These are phyloP conservation scores for Pisolithus microcarpus DNA, from an alignment of 768 basidiomycete genomes.

Conservation along the genomic window DNA sequence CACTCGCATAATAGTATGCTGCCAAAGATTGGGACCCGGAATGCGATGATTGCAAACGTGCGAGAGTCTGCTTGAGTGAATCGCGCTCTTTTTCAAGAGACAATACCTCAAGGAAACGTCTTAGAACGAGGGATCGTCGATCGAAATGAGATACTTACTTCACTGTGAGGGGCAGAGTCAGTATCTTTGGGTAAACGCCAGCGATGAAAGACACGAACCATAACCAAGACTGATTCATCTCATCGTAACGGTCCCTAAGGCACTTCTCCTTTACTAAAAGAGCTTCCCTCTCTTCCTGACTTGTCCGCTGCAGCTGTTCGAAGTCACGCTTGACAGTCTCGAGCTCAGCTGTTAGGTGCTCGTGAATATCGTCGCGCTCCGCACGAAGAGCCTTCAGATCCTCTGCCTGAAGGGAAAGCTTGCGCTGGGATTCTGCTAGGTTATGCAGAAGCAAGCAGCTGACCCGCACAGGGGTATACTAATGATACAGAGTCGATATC, in stretches of 20 bases:
- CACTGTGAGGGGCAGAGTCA: slow-evolving; percentile 22
- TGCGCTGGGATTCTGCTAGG: slow-evolving; percentile 42
- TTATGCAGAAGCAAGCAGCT: slow-evolving; percentile 44
- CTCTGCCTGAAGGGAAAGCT: slow-evolving; percentile 30
- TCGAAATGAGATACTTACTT: slow-evolving; percentile 24
- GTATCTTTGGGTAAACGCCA: slow-evolving; percentile 4
- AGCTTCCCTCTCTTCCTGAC: slow-evolving; percentile 44
- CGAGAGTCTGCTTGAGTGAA: slow-evolving; percentile 22
- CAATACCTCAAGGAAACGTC: slow-evolving; percentile 12
- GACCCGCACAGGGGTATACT: slow-evolving; percentile 49
- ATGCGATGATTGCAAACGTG: slow-evolving; percentile 15
- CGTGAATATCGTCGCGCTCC: slow-evolving; percentile 28
- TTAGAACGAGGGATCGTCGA: slow-evolving; percentile 4
- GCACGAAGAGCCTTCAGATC: slow-evolving; percentile 24
- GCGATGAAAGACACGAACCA: slow-evolving; percentile 20
- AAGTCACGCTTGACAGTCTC: slow-evolving; percentile 37
- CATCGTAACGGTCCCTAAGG: slow-evolving; percentile 45
- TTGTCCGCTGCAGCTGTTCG: slow-evolving; percentile 33
- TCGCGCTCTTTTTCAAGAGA: slow-evolving; percentile 19
- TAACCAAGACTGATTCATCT: slow-evolving; percentile 38
- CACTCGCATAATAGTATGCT: slow-evolving; percentile 15
- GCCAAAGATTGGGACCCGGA: slow-evolving; percentile 8
- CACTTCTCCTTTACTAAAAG: slow-evolving; percentile 45
- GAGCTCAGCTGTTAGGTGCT: slow-evolving; percentile 24
- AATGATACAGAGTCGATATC: slow-evolving; percentile 5